Conservation (phyloP, 306 rosid species). For the Citrullus amarus region DNA sequence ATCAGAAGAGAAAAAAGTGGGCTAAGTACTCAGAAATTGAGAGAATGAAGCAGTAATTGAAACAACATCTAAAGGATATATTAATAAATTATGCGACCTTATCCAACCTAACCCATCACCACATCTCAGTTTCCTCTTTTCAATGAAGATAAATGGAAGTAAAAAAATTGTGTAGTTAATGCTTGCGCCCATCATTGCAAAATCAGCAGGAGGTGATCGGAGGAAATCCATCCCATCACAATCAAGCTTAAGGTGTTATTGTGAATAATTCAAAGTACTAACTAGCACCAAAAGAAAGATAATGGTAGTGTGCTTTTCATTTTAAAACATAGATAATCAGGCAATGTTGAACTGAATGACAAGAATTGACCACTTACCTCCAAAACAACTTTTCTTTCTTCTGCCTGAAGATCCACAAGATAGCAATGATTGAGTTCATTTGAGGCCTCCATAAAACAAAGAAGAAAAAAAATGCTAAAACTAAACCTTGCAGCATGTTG, state of each 20-base stretch:
- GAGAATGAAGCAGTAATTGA: background rate
- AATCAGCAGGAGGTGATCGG: background rate
- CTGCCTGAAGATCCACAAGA: conserved; percentile 34
- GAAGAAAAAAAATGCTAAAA: background rate
- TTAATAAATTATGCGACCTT: background rate
- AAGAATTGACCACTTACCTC: conserved; percentile 40
- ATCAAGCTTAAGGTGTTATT: background rate
- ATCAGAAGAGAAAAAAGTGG: conserved; percentile 7
- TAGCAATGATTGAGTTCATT: background rate
- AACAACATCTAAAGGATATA: background rate
- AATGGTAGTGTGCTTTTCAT: background rate
- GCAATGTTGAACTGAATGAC: background rate
- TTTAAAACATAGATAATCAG: background rate
- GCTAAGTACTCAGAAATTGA: background rate
- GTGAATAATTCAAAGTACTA: background rate
- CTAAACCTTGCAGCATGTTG: background rate
- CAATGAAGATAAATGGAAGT: background rate
- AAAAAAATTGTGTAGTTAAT: background rate
- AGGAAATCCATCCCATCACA: background rate
- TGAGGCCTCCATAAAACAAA: background rate
- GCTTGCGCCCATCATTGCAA: background rate
- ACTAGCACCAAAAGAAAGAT: background rate
- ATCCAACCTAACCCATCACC: background rate
- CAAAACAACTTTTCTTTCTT: conserved; percentile 51
- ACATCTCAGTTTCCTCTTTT: background rate